Base-by-base conservation (phyloP, 2,329 filamentous ascomycete species). In the Talaromyces sp. region DNA sequence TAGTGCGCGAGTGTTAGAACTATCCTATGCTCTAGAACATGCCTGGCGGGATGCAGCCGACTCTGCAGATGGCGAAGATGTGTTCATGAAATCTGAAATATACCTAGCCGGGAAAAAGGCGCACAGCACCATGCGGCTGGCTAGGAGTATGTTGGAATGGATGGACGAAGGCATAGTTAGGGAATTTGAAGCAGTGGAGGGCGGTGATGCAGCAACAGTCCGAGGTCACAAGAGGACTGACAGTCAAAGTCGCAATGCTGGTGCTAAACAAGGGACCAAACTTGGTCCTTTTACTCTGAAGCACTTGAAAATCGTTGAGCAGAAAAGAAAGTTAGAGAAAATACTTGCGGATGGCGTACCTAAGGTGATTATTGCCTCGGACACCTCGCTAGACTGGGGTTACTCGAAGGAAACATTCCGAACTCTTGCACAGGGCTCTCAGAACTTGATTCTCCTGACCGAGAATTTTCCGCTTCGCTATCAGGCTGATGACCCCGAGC, bases 141-240 rank as follows among this genome's bases (percentile, higher is more conserved):
- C 93, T 28, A 85, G 93, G 67, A 97, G 93, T 74, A 96, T 99
- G 91, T 81, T 99, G 35, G 95, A 99, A 73, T 99, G 95, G 95
- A 98, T 99, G 93, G 93, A 98, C 72, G 93, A 97, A 71, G 89
- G 88, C 63, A 96, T 99, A 64, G 89, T 96, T 46, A 88, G 92
- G 61, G 93, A 98, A 70, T 96, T 96, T 65, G 93, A 96, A 73
- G 87, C 88, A 16, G 81, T 76, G 1, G 76, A 79, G 63, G 76
- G 77, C 39, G 62, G 71, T 70, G 58, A 69, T 69, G 25, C 58
- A 6, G 64, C 64, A 4, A 68, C 69, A 9, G 70, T 71, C n/a
- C 76, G 78, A 64, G 66, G 67, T 11, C 72, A 75, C 39, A 71
- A 69, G 66, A 77, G 74, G 65, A 77, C 74, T 61, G 79, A 79